These are phyloP conservation scores for Pouteria campechiana DNA, from an alignment of 179 eudicot species.

Conservation along the genomic window DNA sequence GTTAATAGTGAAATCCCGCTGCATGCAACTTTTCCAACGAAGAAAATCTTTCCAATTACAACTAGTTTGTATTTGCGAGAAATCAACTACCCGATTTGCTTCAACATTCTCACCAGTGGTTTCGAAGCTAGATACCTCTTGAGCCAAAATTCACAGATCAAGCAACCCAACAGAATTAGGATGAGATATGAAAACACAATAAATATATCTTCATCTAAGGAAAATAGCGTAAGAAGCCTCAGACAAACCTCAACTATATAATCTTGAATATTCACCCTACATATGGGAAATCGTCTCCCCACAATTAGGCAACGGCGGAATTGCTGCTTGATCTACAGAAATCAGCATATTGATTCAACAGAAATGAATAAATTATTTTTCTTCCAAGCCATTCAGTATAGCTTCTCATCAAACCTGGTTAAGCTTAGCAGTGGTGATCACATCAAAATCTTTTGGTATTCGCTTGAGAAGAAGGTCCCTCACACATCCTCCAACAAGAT, in stretches of 20 bases:
- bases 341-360: neutral
- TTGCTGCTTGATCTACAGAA: slow-evolving; percentile 38
- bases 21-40: slow-evolving; percentile 59
- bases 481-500: slow-evolving; percentile 95
- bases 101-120: slow-evolving; percentile 23
- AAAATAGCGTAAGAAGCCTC: no score
- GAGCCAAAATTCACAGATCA: slow-evolving; percentile 1
- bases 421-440: slow-evolving; percentile 77
- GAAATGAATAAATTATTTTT: neutral
- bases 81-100: slow-evolving; percentile 13
- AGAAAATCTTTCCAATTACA: slow-evolving; percentile 39
- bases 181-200: neutral
- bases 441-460: slow-evolving; percentile 86
- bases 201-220: no score
- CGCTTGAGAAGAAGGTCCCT: slow-evolving; percentile 75
- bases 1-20: slow-evolving; percentile 85
- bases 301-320: slow-evolving; percentile 51
- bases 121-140: slow-evolving; percentile 82
- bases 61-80: slow-evolving; percentile 25
- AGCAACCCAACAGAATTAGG: neutral
- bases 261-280: slow-evolving; percentile 50
- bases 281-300: slow-evolving; percentile 77
- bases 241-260: slow-evolving; percentile 62
- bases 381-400: neutral
- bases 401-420: slow-evolving; percentile 29